A percentile compares a stretch with the other conserved stretches of the same genome.
Conservation (phyloP, 805 yeast species). For the Candida coquimbonensis region DNA sequence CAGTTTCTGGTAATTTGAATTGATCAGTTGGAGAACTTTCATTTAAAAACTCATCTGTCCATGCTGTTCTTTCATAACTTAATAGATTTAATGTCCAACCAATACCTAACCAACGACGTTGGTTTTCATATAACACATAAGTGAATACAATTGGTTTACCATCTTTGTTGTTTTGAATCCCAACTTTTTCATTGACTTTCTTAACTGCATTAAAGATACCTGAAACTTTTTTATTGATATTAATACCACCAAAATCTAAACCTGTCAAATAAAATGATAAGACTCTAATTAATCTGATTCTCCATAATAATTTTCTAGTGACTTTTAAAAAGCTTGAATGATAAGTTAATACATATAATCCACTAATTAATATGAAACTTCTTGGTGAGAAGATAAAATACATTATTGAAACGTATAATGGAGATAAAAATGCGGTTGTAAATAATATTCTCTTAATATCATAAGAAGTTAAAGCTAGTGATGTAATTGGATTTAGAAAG, state of each 20-base stretch:
- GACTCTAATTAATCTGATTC: conserved; percentile 61
- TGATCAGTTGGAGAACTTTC: conserved; percentile 72
- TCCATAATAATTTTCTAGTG: conserved; percentile 81
- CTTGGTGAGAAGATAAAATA: conserved; percentile 68
- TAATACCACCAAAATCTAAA: conserved; percentile 57
- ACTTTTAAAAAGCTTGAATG: conserved; percentile 84
- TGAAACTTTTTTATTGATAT: conserved; percentile 30
- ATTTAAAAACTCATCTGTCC: conserved; percentile 95
- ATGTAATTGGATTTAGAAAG: conserved; percentile 71
- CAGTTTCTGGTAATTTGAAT: conserved; percentile 75
- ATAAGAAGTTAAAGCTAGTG: conserved; percentile 63
- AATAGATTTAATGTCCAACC: conserved; percentile 95
- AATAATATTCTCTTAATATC: conserved; percentile 76
- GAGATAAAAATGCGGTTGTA: conserved; percentile 81
- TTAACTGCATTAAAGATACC: conserved; percentile 37
- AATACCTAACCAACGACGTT: conserved; percentile 94
- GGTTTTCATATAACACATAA: conserved; percentile 88
- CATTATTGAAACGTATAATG: conserved; percentile 67
- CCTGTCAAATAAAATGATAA: conserved; percentile 82
- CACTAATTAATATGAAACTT: conserved; percentile 49
- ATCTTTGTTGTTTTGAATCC: conserved; percentile 26
- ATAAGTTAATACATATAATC: conserved; percentile 62
- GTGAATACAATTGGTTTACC: conserved; percentile 70
- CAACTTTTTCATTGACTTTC: conserved; percentile 29
- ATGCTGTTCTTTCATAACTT: conserved; percentile 88